Conservation (phyloP, 2,329 filamentous ascomycete species). For the Parascedosporium putredinis region DNA sequence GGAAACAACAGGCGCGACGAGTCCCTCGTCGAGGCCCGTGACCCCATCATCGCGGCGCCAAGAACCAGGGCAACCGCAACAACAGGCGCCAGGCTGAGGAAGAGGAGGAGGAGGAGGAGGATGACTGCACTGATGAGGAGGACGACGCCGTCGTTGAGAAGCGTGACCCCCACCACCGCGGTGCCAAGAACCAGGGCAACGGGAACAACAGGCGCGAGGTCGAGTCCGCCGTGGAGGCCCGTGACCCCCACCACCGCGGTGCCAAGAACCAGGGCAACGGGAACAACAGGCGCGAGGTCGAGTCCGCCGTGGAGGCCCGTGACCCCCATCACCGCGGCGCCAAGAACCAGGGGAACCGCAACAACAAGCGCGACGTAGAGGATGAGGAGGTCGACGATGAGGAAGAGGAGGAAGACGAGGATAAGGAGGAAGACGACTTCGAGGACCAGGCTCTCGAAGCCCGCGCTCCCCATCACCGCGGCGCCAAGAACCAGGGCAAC, state of each 20-base stretch:
- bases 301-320: background rate
- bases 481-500: conserved; percentile 1
- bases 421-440: conserved; percentile 9
- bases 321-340: background rate
- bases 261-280: conserved; percentile 11
- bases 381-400: conserved; percentile 7
- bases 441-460: conserved; percentile 7
- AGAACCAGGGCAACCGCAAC: conserved; percentile 7
- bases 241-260: conserved; percentile 12
- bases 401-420: conserved; percentile 8
- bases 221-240: too few relatives aligned
- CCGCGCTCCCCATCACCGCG: conserved; percentile 4
- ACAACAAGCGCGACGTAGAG: background rate
- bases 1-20: background rate
- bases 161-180: background rate
- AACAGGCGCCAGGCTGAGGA: conserved; percentile 1
- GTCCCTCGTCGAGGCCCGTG: conserved; percentile 13
- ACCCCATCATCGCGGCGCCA: conserved; percentile 11
- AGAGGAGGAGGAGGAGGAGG: background rate
- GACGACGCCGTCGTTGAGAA: background rate
- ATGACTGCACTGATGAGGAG: background rate
- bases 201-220: conserved; percentile 1
- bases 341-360: conserved; percentile 9
- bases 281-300: conserved; percentile 10
- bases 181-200: background rate